Conservation (phyloP, 306 rosid species). For the Malus sylvestris region DNA sequence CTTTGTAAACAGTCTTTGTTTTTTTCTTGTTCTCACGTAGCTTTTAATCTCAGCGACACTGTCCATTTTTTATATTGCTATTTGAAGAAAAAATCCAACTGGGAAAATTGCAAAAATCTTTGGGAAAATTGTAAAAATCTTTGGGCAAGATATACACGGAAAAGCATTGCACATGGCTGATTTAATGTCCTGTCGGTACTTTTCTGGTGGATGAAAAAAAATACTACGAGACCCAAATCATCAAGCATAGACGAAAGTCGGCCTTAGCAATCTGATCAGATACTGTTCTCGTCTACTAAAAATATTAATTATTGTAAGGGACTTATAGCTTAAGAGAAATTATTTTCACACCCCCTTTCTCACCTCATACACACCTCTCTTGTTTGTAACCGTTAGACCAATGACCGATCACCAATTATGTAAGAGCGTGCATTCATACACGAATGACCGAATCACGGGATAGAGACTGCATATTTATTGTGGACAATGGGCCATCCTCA, state of each 20-base stretch:
- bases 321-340: too few relatives aligned
- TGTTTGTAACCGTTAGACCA: too few relatives aligned
- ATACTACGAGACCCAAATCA: too few relatives aligned
- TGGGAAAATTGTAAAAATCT: not conserved
- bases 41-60: not conserved
- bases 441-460: not conserved
- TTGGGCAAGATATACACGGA: not conserved
- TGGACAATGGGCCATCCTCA: not conserved
- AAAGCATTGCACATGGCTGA: not conserved
- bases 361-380: too few relatives aligned
- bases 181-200: not conserved
- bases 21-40: not conserved
- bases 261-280: not conserved
- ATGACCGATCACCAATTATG: too few relatives aligned
- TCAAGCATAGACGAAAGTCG: not conserved
- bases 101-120: not conserved
- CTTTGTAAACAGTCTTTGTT: not conserved
- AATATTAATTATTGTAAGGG: too few relatives aligned
- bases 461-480: not conserved
- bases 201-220: not conserved
- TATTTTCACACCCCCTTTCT: too few relatives aligned
- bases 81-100: not conserved
- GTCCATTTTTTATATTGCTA: not conserved
- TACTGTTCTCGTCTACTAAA: not conserved
- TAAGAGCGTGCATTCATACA: too few relatives aligned